A percentile compares a stretch with the other conserved stretches of the same genome.
Evolutionary conservation across 1,284 basidiomycete genomes (phyloP).

Genomic region (Grifola frondosa): DNA sequence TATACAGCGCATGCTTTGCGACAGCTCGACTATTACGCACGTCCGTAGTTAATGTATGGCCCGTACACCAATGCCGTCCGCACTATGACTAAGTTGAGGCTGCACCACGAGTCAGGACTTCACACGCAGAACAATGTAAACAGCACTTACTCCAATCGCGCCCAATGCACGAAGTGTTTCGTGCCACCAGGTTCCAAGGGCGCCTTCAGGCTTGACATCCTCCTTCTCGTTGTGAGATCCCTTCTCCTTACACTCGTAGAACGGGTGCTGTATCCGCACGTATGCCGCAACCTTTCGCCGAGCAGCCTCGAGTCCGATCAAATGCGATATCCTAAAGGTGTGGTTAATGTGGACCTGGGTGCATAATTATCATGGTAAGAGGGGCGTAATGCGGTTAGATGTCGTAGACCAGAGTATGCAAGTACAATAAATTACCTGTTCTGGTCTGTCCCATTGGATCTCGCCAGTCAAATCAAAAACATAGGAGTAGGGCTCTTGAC

Average conservation of each 20-base stretch:
- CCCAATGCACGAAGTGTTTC: constrained; percentile 78
- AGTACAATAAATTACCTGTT: constrained; percentile 51
- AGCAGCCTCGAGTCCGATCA: constrained; percentile 68
- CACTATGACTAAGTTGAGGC: constrained; percentile 80
- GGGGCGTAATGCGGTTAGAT: constrained; percentile 5
- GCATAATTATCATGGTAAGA: constrained; percentile 1
- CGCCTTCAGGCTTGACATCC: constrained; percentile 71
- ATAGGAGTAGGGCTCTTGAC: constrained; percentile 63
- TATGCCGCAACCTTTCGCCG: constrained; percentile 72
- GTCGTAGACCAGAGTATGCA: constrained; percentile 3
- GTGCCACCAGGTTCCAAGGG: constrained; percentile 87
- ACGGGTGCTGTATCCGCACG: constrained; percentile 78
- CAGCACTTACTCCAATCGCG: constrained; percentile 61
- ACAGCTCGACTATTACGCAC: constrained; percentile 19
- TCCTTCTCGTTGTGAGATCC: constrained; percentile 70
- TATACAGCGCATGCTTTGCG: neutral
- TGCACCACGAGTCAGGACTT: constrained; percentile 27
- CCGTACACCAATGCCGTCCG: constrained; percentile 74
- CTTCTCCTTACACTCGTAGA: constrained; percentile 77
- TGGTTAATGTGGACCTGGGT: constrained; percentile 73
- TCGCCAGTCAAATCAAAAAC: constrained; percentile 86
- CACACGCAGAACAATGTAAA: constrained; percentile 1
- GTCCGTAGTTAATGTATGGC: constrained; percentile 69
- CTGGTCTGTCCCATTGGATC: constrained; percentile 73
- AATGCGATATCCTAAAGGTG: constrained; percentile 71